Base-by-base conservation (phyloP, 2,329 filamentous ascomycete species). In the Botryotinia globosa region DNA sequence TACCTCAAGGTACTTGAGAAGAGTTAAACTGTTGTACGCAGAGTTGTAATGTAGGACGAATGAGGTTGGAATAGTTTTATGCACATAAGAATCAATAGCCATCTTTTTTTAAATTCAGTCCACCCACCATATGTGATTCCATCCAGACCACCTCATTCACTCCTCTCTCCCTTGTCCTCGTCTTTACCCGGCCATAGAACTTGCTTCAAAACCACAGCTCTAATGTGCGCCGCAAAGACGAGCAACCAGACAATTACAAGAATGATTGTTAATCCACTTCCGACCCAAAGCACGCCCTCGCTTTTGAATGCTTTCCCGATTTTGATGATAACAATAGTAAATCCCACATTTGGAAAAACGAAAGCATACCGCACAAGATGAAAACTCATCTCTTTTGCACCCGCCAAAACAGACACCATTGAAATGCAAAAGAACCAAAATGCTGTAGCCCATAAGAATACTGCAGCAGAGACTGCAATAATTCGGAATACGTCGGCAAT, bases 391-490 rank as follows among this genome's bases (percentile, higher is more conserved):
- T 87, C 79, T 18, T 83, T 77, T 71, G 81, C 80, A 25, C 81
- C 82, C 7, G 78, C 75, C 18, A 80, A 37, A 14, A 83, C 79
- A 71, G 80, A 80, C 39, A 83, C 75, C 5, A 83, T 73, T 14
- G 81, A 79, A n/a, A 84, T 81, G 73, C 79, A 79, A 77, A 88
- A 87, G 80, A 88, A 87, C 85, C 85, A 88, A 72, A 87, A 81
- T 16, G 85, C 84, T 18, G 93, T 80, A 0, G 88, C 87, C 91
- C 91, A 93, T 16, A 94, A 82, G 75, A 87, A 87, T 6, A 92
- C 83, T 2, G 84, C 85, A 0, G 82, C 77, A 12, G 82, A 81
- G 25, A 88, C 71, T 0, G 82, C 75, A 9, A 81, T 67, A 34
- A 83, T 74, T 29, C 80, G 77, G 14, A 82, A 80, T 16, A 82